Evolutionary conservation across 306 rosid species (phyloP).

Genomic region (Pterocarpus macrocarpus): DNA sequence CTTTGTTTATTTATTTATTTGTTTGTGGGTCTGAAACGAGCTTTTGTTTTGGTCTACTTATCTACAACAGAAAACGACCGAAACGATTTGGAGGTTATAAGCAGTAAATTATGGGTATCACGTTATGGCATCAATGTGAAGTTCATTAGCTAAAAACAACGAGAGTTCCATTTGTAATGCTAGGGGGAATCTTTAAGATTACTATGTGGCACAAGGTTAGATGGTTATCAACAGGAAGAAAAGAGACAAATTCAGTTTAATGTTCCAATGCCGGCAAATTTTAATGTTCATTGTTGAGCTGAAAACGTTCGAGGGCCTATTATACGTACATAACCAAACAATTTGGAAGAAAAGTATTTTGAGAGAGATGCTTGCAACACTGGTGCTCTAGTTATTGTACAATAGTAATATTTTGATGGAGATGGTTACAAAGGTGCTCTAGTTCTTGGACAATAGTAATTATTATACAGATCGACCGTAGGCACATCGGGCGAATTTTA

Average conservation of each 20-base stretch:
- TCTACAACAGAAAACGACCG: not conserved
- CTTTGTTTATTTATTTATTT: not conserved
- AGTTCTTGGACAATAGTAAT: no score
- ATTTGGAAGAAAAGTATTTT: not conserved
- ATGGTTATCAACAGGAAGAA: not conserved
- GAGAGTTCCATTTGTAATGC: slow-evolving; percentile 36
- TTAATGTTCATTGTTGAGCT: not conserved
- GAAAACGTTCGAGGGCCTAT: slow-evolving; percentile 20
- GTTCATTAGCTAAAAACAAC: not conserved
- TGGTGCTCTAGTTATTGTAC: not conserved
- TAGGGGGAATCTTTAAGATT: not conserved
- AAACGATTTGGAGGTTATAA: slow-evolving; percentile 13
- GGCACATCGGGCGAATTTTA: no score
- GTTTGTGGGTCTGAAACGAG: no score
- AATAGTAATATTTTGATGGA: no score
- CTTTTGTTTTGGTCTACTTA: slow-evolving; percentile 4
- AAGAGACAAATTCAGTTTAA: slow-evolving; percentile 5
- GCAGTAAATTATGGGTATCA: slow-evolving; percentile 34
- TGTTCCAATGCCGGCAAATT: slow-evolving; percentile 43
- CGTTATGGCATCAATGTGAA: slow-evolving; percentile 16
- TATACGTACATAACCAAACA: not conserved
- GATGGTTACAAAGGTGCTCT: no score
- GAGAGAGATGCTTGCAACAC: not conserved
- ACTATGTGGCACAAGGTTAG: not conserved
- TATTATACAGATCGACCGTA: no score